These are phyloP conservation scores for Microdochium bolleyi DNA, from an alignment of 2,329 filamentous ascomycete species.

Conservation along the genomic window DNA sequence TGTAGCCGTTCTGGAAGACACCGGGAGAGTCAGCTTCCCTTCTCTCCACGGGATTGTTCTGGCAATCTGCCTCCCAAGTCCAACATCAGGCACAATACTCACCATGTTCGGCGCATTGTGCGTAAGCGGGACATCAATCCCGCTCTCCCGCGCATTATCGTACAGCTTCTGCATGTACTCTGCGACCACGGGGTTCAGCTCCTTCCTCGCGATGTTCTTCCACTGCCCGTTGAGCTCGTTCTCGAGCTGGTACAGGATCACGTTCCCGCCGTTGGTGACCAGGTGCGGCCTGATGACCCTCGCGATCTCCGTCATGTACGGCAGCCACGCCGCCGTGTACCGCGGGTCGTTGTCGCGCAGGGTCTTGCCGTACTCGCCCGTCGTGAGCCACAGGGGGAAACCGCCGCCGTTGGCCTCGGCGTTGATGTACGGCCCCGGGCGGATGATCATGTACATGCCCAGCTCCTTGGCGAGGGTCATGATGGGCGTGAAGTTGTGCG, in stretches of 20 bases:
- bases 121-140: constrained; percentile 49
- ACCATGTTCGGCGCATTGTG: constrained; percentile 53
- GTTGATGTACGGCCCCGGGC: constrained; percentile 70
- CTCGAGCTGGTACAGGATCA: constrained; percentile 74
- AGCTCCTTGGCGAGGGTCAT: constrained; percentile 66
- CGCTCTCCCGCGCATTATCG: constrained; percentile 41
- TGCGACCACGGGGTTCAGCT: constrained; percentile 37
- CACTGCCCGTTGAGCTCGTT: constrained; percentile 55
- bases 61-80: too few species aligned
- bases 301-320: constrained; percentile 54
- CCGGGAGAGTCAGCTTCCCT: background rate
- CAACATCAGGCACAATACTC: too few species aligned
- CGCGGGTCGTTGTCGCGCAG: constrained; percentile 31
- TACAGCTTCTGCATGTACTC: constrained; percentile 52
- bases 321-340: constrained; percentile 44
- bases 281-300: constrained; percentile 65
- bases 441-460: constrained; percentile 66
- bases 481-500: constrained; percentile 67
- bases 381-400: constrained; percentile 62
- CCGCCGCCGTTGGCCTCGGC: constrained; percentile 66
- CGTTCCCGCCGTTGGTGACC: constrained; percentile 74
- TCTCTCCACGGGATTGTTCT: too few species aligned
- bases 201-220: constrained; percentile 29
- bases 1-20: constrained; percentile 24
- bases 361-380: background rate